These are phyloP conservation scores for Dothideomycetes sp. DNA, from an alignment of 2,329 filamentous ascomycete species.

Conservation along the genomic window DNA sequence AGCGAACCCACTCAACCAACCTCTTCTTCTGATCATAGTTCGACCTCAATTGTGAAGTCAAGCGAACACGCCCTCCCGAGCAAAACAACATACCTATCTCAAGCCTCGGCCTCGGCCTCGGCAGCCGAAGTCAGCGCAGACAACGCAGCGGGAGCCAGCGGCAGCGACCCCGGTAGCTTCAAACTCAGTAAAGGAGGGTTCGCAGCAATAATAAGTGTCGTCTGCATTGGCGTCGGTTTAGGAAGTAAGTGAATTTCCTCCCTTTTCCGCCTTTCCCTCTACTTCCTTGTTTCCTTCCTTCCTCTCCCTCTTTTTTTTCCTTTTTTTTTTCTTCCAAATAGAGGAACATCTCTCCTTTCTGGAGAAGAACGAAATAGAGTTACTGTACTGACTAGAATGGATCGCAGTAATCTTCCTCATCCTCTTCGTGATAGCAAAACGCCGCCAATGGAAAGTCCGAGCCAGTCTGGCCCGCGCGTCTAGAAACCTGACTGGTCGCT, in stretches of 20 bases:
- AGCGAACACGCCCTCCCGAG: neutral
- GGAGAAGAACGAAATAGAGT: too few species aligned
- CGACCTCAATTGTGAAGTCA: too few species aligned
- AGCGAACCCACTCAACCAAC: too few species aligned
- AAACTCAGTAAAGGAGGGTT: conserved; percentile 59
- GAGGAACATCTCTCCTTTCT: too few species aligned
- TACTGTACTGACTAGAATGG: too few species aligned
- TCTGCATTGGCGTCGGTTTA: conserved; percentile 50
- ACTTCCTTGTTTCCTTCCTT: conserved; percentile 66
- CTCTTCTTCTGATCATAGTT: too few species aligned
- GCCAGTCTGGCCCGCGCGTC: conserved; percentile 61
- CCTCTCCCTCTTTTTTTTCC: conserved; percentile 28
- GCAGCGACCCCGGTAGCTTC: conserved; percentile 50
- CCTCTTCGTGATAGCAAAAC: conserved; percentile 74
- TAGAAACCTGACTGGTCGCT: conserved; percentile 36
- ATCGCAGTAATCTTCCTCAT: conserved; percentile 24
- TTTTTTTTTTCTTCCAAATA: too few species aligned
- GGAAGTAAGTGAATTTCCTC: conserved; percentile 49
- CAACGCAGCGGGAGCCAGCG: conserved; percentile 52
- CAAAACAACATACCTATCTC: neutral
- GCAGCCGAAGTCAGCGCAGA: conserved; percentile 16
- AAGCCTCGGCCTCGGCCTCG: conserved; percentile 6
- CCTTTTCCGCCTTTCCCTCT: neutral
- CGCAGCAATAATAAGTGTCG: conserved; percentile 65
- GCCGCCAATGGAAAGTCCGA: conserved; percentile 71